Evolutionary conservation across 192 early-diverging fungal genomes (phyloP).

Genomic region (Backusella circina): DNA sequence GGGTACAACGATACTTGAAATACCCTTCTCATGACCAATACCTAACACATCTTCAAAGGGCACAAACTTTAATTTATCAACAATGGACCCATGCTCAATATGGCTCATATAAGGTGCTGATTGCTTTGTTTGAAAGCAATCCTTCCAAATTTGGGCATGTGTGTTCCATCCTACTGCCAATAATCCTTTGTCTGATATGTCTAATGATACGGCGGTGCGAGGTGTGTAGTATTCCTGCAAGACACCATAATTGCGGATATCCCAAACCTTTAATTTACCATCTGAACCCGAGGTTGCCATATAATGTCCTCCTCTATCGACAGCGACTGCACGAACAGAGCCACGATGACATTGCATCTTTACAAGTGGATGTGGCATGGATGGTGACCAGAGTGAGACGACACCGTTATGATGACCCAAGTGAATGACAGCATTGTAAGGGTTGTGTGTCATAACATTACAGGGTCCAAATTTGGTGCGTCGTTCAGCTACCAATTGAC

Average conservation of each 20-base stretch:
- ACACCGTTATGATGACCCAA: conserved; percentile 89
- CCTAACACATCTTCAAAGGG: conserved; percentile 98
- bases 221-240: conserved; percentile 80
- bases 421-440: conserved; percentile 86
- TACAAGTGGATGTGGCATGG: conserved; percentile 77
- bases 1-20: conserved; percentile 81
- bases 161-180: conserved; percentile 81
- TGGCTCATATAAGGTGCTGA: conserved; percentile 88
- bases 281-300: conserved; percentile 94
- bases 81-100: conserved; percentile 46
- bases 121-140: conserved; percentile 71
- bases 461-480: conserved; percentile 75
- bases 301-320: conserved; percentile 73
- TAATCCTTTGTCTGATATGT: conserved; percentile 82
- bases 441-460: conserved; percentile 86
- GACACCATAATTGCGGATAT: conserved; percentile 78
- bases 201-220: conserved; percentile 72
- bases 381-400: conserved; percentile 91
- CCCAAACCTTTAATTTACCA: conserved; percentile 89
- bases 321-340: conserved; percentile 79
- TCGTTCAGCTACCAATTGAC: conserved; percentile 74
- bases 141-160: conserved; percentile 86
- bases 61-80: conserved; percentile 68
- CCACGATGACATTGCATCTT: conserved; percentile 93
- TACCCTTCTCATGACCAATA: conserved; percentile 73